phyloP scores from a whole-genome alignment of 108 stramenopile genomes.

The Mayamaea pseudoterrestris region DNA sequence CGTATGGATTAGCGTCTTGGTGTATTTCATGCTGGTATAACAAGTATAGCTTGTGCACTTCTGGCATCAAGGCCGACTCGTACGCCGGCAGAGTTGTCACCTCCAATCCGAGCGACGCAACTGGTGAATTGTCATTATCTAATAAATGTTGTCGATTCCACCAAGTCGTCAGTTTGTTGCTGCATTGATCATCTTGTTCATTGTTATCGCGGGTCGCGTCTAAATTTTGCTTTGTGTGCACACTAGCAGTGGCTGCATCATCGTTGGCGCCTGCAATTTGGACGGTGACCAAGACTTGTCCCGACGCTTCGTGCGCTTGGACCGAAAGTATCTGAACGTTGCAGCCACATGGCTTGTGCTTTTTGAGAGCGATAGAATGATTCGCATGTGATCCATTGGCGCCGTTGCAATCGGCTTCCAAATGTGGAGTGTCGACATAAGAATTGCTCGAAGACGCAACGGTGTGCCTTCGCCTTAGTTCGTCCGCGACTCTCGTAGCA shows the following conservation, averaged over 20 bases:
- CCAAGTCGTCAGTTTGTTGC: constrained; percentile 23
- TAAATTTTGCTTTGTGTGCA: not conserved
- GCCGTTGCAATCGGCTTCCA: not conserved
- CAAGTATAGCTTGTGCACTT: constrained; percentile 61
- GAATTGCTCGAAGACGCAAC: not conserved
- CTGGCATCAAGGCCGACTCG: constrained; percentile 51
- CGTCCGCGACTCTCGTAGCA: not conserved
- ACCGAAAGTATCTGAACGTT: not conserved
- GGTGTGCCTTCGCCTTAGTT: not conserved
- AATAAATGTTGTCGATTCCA: constrained; percentile 4
- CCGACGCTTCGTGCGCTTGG: constrained; percentile 26
- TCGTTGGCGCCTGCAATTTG: not conserved
- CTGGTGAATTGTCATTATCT: not conserved
- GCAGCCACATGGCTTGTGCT: not conserved
- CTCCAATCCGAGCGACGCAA: not conserved
- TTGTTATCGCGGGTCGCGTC: not conserved
- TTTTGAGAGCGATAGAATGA: not conserved
- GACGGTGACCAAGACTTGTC: constrained; percentile 20
- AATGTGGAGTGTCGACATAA: not conserved
- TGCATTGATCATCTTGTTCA: not conserved
- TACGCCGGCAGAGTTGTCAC: constrained; percentile 42
- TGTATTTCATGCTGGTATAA: constrained; percentile 57
- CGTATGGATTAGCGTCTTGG: constrained; percentile 62
- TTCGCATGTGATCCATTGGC: not conserved
- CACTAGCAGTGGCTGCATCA: not conserved